Percentiles rank a stretch among this genome's conserved stretches.
These are phyloP conservation scores for Xylariaceae sp. DNA, from an alignment of 2,329 filamentous ascomycete genomes.

Conservation along the genomic window DNA sequence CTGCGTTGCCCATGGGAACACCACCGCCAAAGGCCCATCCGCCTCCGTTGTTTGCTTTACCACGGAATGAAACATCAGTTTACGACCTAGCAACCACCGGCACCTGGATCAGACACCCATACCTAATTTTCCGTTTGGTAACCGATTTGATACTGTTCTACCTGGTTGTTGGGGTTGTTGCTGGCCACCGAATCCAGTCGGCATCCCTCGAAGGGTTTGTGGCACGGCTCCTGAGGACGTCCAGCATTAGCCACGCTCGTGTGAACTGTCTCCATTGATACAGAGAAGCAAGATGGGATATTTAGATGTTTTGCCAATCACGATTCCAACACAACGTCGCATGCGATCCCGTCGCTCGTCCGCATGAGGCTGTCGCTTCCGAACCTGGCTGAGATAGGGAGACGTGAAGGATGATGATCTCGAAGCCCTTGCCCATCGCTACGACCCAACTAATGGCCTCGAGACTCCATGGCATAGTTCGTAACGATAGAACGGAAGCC, in stretches of 20 bases:
- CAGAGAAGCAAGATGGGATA: constrained; percentile 1
- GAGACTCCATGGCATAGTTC: constrained; percentile 11
- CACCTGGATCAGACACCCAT: constrained; percentile 35
- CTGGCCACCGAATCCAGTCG: constrained; percentile 61
- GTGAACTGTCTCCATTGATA: constrained; percentile 18
- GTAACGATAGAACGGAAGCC: constrained; percentile 12
- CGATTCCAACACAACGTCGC: constrained; percentile 1
- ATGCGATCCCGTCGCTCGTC: constrained; percentile 8
- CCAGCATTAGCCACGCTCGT: constrained; percentile 39
- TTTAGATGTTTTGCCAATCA: constrained; percentile 2
- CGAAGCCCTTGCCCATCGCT: constrained; percentile 3
- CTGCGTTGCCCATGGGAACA: constrained; percentile 61
- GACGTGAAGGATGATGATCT: not conserved
- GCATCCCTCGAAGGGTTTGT: constrained; percentile 64
- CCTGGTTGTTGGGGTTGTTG: constrained; percentile 60
- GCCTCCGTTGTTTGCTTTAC: constrained; percentile 51
- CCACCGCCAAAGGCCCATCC: constrained; percentile 67
- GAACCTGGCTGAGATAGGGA: constrained; percentile 20
- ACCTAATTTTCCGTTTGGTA: constrained; percentile 70
- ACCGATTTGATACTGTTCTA: constrained; percentile 58
- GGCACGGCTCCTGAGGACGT: constrained; percentile 56
- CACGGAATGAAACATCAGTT: constrained; percentile 30
- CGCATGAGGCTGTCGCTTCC: constrained; percentile 14
- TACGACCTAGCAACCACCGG: constrained; percentile 9
- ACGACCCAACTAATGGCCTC: constrained; percentile 8